Evolutionary conservation across 2,329 filamentous ascomycete species (phyloP).

Genomic region (Sodiomyces alkalinus): DNA sequence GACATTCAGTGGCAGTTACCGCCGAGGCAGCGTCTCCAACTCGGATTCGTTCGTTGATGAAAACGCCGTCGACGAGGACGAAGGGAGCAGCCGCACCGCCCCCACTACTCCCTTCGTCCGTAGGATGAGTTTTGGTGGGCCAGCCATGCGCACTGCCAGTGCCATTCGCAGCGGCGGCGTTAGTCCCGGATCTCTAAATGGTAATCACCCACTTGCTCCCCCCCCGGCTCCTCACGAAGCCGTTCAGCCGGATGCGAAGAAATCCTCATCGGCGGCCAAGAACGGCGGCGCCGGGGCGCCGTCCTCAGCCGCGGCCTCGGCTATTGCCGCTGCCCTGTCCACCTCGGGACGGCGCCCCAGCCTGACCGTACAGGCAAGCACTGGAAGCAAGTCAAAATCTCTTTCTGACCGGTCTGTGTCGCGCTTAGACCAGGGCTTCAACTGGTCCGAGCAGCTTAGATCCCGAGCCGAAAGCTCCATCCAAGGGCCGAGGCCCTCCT

Average conservation of each 20-base stretch:
- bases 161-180: slow-evolving; percentile 40
- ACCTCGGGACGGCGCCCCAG: slow-evolving; percentile 21
- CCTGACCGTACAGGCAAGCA: slow-evolving; percentile 40
- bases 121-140: slow-evolving; percentile 79
- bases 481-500: slow-evolving; percentile 39
- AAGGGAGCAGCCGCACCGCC: slow-evolving; percentile 36
- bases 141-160: slow-evolving; percentile 48
- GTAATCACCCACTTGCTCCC: slow-evolving; percentile 34
- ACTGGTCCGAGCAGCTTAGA: slow-evolving; percentile 93
- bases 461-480: slow-evolving; percentile 75
- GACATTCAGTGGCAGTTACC: slow-evolving; percentile 32
- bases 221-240: slow-evolving; percentile 16
- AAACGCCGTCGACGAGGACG: slow-evolving; percentile 56
- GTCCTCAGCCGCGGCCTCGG: slow-evolving; percentile 11
- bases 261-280: too few species aligned
- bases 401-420: slow-evolving; percentile 48
- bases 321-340: slow-evolving; percentile 18
- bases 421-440: slow-evolving; percentile 75
- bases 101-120: slow-evolving; percentile 64
- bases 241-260: too few species aligned
- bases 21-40: slow-evolving; percentile 53
- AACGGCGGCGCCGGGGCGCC: too few species aligned
- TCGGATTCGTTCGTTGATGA: slow-evolving; percentile 50
- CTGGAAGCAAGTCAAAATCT: slow-evolving; percentile 37
- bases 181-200: slow-evolving; percentile 43